These are phyloP conservation scores for Oidiodendron maius DNA, from an alignment of 495 filamentous ascomycete genomes.

Conservation along the genomic window DNA sequence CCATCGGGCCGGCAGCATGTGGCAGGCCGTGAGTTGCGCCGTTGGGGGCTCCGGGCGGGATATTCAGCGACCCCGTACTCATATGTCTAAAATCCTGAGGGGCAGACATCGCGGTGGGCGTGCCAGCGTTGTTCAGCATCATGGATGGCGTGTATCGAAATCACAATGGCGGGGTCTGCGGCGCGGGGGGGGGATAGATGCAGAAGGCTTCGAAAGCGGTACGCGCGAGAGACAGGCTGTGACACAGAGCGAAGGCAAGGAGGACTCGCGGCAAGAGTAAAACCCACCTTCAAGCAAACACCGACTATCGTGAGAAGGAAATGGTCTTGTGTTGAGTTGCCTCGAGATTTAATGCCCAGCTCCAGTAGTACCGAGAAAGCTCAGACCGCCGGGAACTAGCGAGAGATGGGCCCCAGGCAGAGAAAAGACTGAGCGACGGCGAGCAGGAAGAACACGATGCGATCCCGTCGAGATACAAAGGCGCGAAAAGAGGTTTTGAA, in stretches of 20 bases:
- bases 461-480: too few relatives aligned
- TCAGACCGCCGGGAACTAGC: not conserved
- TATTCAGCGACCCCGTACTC: slow-evolving; percentile 47
- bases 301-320: too few relatives aligned
- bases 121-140: slow-evolving; percentile 1
- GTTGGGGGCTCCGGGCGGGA: slow-evolving; percentile 26
- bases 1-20: slow-evolving; percentile 31
- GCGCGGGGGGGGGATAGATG: not conserved
- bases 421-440: too few relatives aligned
- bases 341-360: too few relatives aligned
- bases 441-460: too few relatives aligned
- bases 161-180: not conserved
- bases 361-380: slow-evolving; percentile 1
- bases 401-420: too few relatives aligned
- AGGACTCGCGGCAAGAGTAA: not conserved
- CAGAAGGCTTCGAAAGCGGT: not conserved
- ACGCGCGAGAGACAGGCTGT: not conserved
- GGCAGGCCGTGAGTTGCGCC: slow-evolving; percentile 20
- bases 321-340: too few relatives aligned
- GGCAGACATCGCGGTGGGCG: slow-evolving; percentile 16
- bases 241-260: not conserved
- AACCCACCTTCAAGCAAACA: too few relatives aligned
- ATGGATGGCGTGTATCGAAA: not conserved
- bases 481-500: too few relatives aligned
- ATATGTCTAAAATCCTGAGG: slow-evolving; percentile 41